Evolutionary conservation across 768 basidiomycete species (phyloP).

Genomic region (Phylloporus sp.): DNA sequence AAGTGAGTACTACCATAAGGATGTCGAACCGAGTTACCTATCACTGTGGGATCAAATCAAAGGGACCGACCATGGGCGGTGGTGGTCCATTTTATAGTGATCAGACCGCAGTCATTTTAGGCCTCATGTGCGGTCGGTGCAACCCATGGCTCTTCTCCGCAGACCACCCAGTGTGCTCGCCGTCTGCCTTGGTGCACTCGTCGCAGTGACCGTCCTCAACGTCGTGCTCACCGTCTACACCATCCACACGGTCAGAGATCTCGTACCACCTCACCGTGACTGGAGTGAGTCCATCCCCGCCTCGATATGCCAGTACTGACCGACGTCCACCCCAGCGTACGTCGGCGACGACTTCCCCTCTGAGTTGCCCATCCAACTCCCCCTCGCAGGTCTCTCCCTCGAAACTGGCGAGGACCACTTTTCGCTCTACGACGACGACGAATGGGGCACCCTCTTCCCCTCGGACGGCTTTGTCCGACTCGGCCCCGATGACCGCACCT

Average conservation of each 20-base stretch:
- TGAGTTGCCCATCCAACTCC: conserved; percentile 30
- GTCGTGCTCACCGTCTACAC: conserved; percentile 17
- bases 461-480: conserved; percentile 34
- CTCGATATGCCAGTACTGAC: not conserved
- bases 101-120: not conserved
- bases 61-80: no score
- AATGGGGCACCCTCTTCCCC: conserved; percentile 34
- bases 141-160: conserved; percentile 4
- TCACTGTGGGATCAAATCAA: no score
- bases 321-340: conserved; percentile 18
- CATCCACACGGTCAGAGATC: conserved; percentile 10
- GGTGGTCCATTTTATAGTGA: no score
- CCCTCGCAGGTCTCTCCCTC: conserved; percentile 27
- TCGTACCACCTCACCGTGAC: conserved; percentile 14
- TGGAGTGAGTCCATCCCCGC: conserved; percentile 19
- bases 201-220: conserved; percentile 21
- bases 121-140: not conserved
- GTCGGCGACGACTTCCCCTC: conserved; percentile 31
- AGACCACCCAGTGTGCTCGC: not conserved
- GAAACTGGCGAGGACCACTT: conserved; percentile 25
- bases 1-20: not conserved
- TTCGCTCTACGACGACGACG: conserved; percentile 32
- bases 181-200: conserved; percentile 19
- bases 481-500: conserved; percentile 32
- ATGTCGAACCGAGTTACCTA: no score